Percentiles rank a stretch among this genome's conserved stretches.
Conservation (phyloP, 1,139 yeast species). For the Yamadazyma trypodendri region DNA sequence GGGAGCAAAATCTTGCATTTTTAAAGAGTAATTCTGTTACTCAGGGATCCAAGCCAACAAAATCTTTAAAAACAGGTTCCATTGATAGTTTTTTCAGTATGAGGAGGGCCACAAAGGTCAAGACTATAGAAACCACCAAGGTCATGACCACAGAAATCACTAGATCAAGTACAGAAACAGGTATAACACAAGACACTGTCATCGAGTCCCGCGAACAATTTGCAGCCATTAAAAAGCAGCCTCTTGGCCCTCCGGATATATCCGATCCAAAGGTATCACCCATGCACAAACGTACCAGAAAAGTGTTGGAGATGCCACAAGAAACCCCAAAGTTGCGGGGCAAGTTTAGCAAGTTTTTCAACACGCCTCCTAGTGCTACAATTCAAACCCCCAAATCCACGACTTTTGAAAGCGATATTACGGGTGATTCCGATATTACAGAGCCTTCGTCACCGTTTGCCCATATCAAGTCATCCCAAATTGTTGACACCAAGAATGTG, state of each 20-base stretch:
- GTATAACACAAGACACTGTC: no score
- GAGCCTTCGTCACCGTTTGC: conserved; percentile 31
- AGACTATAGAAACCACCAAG: not conserved
- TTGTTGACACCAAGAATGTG: conserved; percentile 15
- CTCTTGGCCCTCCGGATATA: not conserved
- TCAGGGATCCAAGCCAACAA: not conserved
- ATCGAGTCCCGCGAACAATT: no score
- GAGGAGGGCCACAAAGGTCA: conserved; percentile 5
- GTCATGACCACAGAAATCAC: not conserved
- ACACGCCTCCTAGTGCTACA: conserved; percentile 3
- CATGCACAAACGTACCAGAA: conserved; percentile 25
- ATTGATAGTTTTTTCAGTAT: conserved; percentile 18
- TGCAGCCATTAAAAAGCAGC: not conserved
- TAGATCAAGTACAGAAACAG: not conserved
- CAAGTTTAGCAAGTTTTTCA: conserved; percentile 17
- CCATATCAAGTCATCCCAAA: conserved; percentile 6
- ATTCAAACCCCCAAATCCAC: conserved; percentile 11
- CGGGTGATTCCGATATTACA: conserved; percentile 38
- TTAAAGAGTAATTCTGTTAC: conserved; percentile 27
- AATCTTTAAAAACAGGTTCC: conserved; percentile 6
- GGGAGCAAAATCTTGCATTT: conserved; percentile 38
- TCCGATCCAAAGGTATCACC: conserved; percentile 21
- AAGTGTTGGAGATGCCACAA: conserved; percentile 11
- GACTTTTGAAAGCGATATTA: conserved; percentile 16
- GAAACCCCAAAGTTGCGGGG: conserved; percentile 10